These are phyloP conservation scores for Lasiodiplodia hormozganensis DNA, from an alignment of 2,329 filamentous ascomycete genomes.

Conservation along the genomic window DNA sequence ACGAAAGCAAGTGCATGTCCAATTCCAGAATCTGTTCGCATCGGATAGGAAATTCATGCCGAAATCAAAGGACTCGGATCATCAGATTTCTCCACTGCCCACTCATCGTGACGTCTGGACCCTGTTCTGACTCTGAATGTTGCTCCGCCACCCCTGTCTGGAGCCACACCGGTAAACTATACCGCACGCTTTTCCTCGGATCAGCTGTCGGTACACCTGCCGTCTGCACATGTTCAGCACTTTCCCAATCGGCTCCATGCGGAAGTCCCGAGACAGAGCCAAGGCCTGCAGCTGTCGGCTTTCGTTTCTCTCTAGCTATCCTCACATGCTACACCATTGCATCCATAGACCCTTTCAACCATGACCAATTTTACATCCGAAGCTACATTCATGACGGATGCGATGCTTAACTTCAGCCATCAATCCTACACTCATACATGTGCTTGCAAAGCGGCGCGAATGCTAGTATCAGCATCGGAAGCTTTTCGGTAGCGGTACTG, in stretches of 20 bases:
- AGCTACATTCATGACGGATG: not conserved
- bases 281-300: not conserved
- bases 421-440: not conserved
- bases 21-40: not conserved
- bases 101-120: constrained; percentile 19
- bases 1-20: not conserved
- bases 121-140: constrained; percentile 4
- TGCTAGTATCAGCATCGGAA: not conserved
- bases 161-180: constrained; percentile 5
- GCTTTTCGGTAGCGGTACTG: not conserved
- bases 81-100: constrained; percentile 8
- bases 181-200: not conserved
- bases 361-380: not conserved
- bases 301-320: not conserved
- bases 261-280: not conserved
- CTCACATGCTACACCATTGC: not conserved
- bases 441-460: not conserved
- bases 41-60: constrained; percentile 1
- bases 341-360: not conserved
- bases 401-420: not conserved
- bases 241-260: not conserved
- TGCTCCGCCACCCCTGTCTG: not conserved
- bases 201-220: constrained; percentile 12
- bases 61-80: constrained; percentile 11
- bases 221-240: not conserved